Percentiles rank a stretch among this genome's conserved stretches.
phyloP scores from a whole-genome alignment of 192 early-diverging fungal genomes.

The Linnemannia hyalina region DNA sequence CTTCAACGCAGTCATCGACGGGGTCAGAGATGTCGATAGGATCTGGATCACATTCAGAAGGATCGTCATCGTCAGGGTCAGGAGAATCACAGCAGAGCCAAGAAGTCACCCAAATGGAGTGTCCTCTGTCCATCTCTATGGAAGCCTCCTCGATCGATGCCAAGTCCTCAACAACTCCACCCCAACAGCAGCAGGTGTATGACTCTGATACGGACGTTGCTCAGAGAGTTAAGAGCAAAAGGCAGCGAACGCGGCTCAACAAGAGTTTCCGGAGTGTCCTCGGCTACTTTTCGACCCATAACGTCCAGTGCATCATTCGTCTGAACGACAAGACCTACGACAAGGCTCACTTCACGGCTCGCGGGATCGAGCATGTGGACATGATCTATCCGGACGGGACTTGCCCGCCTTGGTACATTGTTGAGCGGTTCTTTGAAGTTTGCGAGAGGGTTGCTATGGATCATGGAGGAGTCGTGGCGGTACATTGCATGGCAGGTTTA shows the following conservation, averaged over 20 bases:
- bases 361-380: slow-evolving; percentile 75
- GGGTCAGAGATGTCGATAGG: background rate
- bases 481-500: slow-evolving; percentile 45
- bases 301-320: slow-evolving; percentile 68
- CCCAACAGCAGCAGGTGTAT: background rate
- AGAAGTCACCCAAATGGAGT: background rate
- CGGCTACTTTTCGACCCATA: slow-evolving; percentile 62
- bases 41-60: background rate
- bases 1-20: slow-evolving; percentile 6
- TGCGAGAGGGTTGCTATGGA: slow-evolving; percentile 66
- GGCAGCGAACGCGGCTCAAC: slow-evolving; percentile 18
- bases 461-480: slow-evolving; percentile 27
- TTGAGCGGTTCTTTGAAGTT: slow-evolving; percentile 74
- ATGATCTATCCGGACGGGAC: slow-evolving; percentile 80
- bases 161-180: background rate
- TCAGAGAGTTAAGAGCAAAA: slow-evolving; percentile 10
- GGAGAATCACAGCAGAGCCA: background rate
- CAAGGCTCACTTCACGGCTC: slow-evolving; percentile 62
- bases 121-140: background rate
- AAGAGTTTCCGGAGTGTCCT: slow-evolving; percentile 62
- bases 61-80: background rate
- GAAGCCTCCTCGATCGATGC: background rate
- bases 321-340: slow-evolving; percentile 80
- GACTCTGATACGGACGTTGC: background rate
- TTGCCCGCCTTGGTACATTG: slow-evolving; percentile 73